Conservation (phyloP, 306 rosid species). For the Pterocarpus macrocarpus region DNA sequence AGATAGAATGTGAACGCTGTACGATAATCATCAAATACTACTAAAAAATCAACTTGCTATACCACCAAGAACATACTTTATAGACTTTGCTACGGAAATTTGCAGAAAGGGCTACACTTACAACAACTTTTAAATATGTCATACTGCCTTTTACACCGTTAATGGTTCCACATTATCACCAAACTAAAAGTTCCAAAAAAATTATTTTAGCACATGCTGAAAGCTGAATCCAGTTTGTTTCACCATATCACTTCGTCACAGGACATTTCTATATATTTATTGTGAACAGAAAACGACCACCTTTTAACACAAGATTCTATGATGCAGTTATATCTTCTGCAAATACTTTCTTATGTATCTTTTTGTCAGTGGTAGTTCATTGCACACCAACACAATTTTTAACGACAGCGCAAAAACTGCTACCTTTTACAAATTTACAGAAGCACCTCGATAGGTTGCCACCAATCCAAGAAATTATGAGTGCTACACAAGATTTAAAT, state of each 20-base stretch:
- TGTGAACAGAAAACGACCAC: neutral
- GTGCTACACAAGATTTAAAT: neutral
- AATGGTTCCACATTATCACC: neutral
- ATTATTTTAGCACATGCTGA: constrained; percentile 3
- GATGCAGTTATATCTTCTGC: neutral
- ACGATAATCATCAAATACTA: constrained; percentile 15
- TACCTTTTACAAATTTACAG: constrained; percentile 14
- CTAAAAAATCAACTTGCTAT: constrained; percentile 29
- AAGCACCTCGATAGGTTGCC: constrained; percentile 6
- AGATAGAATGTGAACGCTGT: constrained; percentile 8
- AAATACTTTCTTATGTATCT: neutral
- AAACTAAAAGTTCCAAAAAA: neutral
- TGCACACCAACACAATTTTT: neutral
- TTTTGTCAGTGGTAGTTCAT: neutral
- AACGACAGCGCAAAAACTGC: neutral
- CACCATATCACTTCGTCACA: neutral
- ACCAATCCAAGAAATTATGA: neutral
- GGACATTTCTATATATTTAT: constrained; percentile 7
- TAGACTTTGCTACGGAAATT: neutral
- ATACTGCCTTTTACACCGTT: neutral
- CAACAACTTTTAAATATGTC: neutral
- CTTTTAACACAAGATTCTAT: neutral
- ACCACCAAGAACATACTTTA: constrained; percentile 8
- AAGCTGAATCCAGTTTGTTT: constrained; percentile 7
- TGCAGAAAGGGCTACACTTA: constrained; percentile 1